phyloP scores from a whole-genome alignment of 192 early-diverging fungal species.

The Backusella morwellensis region DNA sequence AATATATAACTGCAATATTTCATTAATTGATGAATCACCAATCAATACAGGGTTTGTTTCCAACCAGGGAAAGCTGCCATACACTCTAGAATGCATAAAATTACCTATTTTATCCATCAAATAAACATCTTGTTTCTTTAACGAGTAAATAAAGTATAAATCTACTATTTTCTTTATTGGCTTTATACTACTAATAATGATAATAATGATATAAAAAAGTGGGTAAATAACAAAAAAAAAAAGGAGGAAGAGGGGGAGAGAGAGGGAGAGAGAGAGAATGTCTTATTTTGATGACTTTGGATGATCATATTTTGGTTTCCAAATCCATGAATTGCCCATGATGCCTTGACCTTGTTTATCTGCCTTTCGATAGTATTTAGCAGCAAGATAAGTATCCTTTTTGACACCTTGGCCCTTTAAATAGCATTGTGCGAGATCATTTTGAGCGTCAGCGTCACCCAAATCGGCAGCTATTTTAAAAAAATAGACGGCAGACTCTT shows the following conservation, averaged over 20 bases:
- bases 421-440: slow-evolving; percentile 71
- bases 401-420: slow-evolving; percentile 73
- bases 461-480: slow-evolving; percentile 81
- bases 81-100: neutral
- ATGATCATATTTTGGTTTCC: slow-evolving; percentile 75
- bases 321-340: slow-evolving; percentile 85
- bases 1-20: neutral
- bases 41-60: neutral
- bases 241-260: neutral
- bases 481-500: slow-evolving; percentile 71
- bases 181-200: neutral
- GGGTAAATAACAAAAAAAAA: neutral
- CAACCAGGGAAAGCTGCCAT: neutral
- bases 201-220: neutral
- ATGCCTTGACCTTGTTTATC: slow-evolving; percentile 68
- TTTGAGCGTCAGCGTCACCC: slow-evolving; percentile 75
- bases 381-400: slow-evolving; percentile 69
- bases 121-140: neutral
- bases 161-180: neutral
- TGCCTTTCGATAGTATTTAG: slow-evolving; percentile 77
- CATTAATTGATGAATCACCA: neutral
- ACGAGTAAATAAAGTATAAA: neutral
- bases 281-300: neutral
- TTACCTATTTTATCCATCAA: neutral
- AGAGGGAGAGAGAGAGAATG: neutral